These are phyloP conservation scores for Bruguiera parviflora DNA, from an alignment of 345 rosid genomes.

Conservation along the genomic window DNA sequence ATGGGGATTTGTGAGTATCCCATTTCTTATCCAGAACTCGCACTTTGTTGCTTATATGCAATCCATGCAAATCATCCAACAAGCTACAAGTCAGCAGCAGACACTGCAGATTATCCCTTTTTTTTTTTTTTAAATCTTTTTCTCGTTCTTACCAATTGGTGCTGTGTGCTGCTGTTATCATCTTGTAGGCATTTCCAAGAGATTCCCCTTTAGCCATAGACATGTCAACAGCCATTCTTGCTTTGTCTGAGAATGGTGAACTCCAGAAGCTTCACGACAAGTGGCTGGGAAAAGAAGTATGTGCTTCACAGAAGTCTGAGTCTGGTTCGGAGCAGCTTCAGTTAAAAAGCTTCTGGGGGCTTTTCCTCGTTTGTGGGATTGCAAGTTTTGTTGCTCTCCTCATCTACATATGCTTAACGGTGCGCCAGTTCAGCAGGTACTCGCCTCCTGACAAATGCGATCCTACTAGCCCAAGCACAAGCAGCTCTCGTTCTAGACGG, in stretches of 20 bases:
- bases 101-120: neutral
- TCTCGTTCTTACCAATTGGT: neutral
- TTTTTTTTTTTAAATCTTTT: neutral
- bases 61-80: no score
- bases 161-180: neutral
- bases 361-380: slow-evolving; percentile 72
- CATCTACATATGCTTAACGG: slow-evolving; percentile 46
- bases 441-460: slow-evolving; percentile 25
- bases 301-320: slow-evolving; percentile 36
- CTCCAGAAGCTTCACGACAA: slow-evolving; percentile 70
- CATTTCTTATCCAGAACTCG: neutral
- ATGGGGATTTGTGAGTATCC: slow-evolving; percentile 91
- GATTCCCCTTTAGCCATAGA: slow-evolving; percentile 84
- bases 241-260: slow-evolving; percentile 72
- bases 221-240: slow-evolving; percentile 83
- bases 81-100: neutral
- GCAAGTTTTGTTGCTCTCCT: slow-evolving; percentile 56
- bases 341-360: slow-evolving; percentile 75
- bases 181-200: slow-evolving; percentile 70
- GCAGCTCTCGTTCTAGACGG: slow-evolving; percentile 42
- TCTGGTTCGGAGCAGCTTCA: slow-evolving; percentile 62
- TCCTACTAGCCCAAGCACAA: slow-evolving; percentile 24
- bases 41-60: no score
- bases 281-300: slow-evolving; percentile 57
- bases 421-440: slow-evolving; percentile 46